A percentile compares a stretch with the other conserved stretches of the same genome.
Evolutionary conservation across 306 rosid species (phyloP).

Genomic region (Macrotyloma uniflorum): DNA sequence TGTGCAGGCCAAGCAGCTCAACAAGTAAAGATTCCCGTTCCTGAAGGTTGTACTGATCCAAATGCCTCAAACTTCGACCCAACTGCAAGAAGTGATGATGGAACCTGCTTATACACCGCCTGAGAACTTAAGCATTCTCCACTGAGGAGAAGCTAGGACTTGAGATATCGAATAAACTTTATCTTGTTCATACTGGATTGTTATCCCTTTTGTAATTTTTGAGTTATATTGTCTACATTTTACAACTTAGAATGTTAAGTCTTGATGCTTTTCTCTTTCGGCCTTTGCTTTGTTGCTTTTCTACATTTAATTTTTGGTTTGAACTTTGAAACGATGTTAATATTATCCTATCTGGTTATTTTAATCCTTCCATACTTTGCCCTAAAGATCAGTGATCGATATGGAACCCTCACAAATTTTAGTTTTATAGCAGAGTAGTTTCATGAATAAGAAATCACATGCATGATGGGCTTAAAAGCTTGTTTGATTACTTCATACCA

Average conservation of each 20-base stretch:
- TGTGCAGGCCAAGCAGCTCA: conserved; percentile 78
- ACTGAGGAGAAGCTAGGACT: conserved; percentile 32
- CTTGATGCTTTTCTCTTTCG: not conserved
- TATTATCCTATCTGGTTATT: not conserved
- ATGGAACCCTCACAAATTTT: not conserved
- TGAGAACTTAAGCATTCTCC: conserved; percentile 41
- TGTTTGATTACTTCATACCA: too few relatives aligned
- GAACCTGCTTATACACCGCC: conserved; percentile 58
- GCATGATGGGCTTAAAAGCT: too few relatives aligned
- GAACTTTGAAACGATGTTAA: not conserved
- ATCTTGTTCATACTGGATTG: conserved; percentile 38
- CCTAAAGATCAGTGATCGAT: not conserved
- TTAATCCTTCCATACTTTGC: not conserved
- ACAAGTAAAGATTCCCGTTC: conserved; percentile 62
- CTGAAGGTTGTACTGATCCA: conserved; percentile 79
- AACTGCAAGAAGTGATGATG: conserved; percentile 88
- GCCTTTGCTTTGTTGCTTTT: not conserved
- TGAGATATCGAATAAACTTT: conserved; percentile 25
- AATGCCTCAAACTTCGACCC: conserved; percentile 72
- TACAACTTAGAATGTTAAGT: not conserved
- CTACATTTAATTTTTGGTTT: not conserved
- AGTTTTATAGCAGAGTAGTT: not conserved
- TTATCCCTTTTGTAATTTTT: conserved; percentile 39
- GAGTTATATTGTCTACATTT: conserved; percentile 19
- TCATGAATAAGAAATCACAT: not conserved